Conservation (phyloP, 495 filamentous ascomycete genomes). For the Cudoniella acicularis region DNA sequence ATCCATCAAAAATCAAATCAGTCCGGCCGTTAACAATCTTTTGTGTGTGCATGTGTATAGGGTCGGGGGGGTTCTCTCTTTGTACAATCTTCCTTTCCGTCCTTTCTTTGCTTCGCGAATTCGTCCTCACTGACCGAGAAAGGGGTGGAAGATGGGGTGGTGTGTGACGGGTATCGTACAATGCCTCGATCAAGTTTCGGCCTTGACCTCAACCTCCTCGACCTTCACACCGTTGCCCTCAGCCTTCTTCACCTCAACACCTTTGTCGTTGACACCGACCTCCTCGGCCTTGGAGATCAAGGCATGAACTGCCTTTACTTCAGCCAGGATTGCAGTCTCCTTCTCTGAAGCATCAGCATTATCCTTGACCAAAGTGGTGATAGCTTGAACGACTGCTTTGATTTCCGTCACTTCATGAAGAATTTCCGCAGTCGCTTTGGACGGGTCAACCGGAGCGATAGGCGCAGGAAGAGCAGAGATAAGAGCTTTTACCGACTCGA, state of each 20-base stretch:
- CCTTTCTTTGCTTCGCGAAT: no score
- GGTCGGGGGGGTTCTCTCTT: no score
- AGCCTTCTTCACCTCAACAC: conserved; percentile 6
- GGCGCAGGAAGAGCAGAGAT: conserved; percentile 1
- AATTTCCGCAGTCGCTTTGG: not conserved
- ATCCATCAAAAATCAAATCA: no score
- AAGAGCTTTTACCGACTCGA: not conserved
- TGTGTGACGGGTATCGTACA: no score
- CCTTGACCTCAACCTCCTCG: conserved; percentile 12
- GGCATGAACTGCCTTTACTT: conserved; percentile 2
- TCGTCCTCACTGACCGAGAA: no score
- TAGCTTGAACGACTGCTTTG: not conserved
- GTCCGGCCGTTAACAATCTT: no score
- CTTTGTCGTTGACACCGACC: conserved; percentile 17
- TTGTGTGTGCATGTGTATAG: no score
- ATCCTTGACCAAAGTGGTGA: not conserved
- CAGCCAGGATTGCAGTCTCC: conserved; percentile 2
- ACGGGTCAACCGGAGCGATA: not conserved
- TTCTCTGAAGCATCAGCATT: not conserved
- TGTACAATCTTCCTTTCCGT: no score
- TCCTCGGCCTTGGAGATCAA: not conserved
- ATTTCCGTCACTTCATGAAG: not conserved
- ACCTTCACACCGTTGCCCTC: conserved; percentile 13
- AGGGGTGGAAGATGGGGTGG: no score
- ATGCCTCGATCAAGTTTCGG: conserved; percentile 9